A percentile compares a stretch with the other conserved stretches of the same genome.
phyloP scores from a whole-genome alignment of 2,329 filamentous ascomycete genomes.

The Aspergillus bombycis region DNA sequence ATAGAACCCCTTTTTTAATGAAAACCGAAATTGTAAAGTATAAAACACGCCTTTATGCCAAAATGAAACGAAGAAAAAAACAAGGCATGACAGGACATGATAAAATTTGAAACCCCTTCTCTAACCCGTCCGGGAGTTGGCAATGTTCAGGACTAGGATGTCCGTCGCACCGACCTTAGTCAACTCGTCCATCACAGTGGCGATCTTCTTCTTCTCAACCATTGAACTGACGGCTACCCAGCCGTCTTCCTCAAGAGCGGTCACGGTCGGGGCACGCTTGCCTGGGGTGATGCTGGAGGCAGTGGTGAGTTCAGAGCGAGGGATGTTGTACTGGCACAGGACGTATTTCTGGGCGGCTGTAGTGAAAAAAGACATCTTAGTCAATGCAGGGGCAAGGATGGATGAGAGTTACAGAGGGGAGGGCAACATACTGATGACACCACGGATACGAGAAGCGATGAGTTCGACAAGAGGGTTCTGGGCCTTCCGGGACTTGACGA shows the following conservation, averaged over 20 bases:
- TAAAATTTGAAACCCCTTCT: conserved; percentile 7
- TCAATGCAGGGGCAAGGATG: background rate
- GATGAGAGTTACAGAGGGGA: background rate
- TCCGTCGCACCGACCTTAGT: conserved; percentile 77
- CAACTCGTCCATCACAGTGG: conserved; percentile 83
- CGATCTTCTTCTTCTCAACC: conserved; percentile 87
- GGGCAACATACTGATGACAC: conserved; percentile 75
- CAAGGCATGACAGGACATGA: conserved; percentile 11
- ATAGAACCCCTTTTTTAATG: background rate
- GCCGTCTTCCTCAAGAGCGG: conserved; percentile 80
- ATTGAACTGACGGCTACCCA: conserved; percentile 96
- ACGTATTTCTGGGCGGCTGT: conserved; percentile 85
- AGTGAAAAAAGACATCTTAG: background rate
- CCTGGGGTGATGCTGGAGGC: conserved; percentile 84
- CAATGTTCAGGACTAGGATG: conserved; percentile 82
- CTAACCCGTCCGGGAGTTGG: conserved; percentile 68
- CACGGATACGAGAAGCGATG: conserved; percentile 82
- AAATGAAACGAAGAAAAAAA: conserved; percentile 12
- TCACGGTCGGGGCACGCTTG: conserved; percentile 90
- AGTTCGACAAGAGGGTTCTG: conserved; percentile 81
- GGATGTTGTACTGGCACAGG: conserved; percentile 94
- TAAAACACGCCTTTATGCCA: conserved; percentile 5
- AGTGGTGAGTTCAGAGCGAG: conserved; percentile 66
- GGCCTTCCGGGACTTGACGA: conserved; percentile 87
- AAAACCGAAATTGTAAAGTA: conserved; percentile 3